Base-by-base conservation (phyloP, 1,284 basidiomycete genomes). In the Calocybe gambosa region DNA sequence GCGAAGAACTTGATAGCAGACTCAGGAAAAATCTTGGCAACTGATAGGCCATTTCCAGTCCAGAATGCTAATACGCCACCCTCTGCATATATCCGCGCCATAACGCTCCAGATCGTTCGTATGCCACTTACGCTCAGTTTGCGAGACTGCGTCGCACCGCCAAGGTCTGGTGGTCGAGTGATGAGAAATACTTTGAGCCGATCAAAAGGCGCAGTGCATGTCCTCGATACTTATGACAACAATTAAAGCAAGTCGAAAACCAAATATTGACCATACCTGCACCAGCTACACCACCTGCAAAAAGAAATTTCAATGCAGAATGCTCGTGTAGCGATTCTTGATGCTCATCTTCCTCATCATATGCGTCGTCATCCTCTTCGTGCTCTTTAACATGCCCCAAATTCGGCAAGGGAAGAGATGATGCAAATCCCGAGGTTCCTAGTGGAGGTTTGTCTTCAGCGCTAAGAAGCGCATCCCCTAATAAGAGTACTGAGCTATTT, bases 1-100 rank as follows among this genome's bases (percentile, higher is more conserved):
- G 89, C 69, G 57, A 96, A 83, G 69, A 99, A 99, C 68, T 98
- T 99, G 78, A 99, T 98, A 15, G 96, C 96, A 36, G 89, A 93
- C 71, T 98, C 94, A 25, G 87, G 95, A 56, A 98, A 89, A 55
- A 99, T 97, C 71, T 99, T 99, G 46, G 84, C 77, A 33, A 93
- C 85, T 15, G 82, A 85, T 28, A 88, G 68, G 26, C 85, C 88
- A 58, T 90, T 89, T 12, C 87, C 87, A 38, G 85, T 91, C 95
- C 96, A 99, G 64, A 99, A 99, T 1, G 87, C 91, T 38, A 83
- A 73, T 12, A 97, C 57, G 2, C 96, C 94, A 15, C 93, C 93
- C 63, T 93, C 85, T 2, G 77, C 69, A 64, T 94, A 96, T 58
- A 97, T 90, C 50, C 81, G 78, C 21, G 70, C 66, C 26, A 96